A percentile compares a stretch with the other conserved stretches of the same genome.
Evolutionary conservation across 2,329 filamentous ascomycete species (phyloP).

Genomic region (Geosmithia putterillii): DNA sequence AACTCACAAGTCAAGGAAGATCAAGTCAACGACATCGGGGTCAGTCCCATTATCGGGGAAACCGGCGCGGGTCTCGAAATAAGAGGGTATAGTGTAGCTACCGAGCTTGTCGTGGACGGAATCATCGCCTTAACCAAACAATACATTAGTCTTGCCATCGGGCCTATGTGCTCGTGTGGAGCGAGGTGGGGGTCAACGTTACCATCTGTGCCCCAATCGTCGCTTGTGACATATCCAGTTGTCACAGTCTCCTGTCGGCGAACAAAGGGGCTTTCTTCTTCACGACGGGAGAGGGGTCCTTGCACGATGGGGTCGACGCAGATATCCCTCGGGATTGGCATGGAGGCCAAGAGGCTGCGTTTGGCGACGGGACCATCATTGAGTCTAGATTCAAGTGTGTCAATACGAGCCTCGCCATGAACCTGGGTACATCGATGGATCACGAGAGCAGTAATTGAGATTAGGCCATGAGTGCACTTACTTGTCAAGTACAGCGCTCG

Average conservation of each 20-base stretch:
- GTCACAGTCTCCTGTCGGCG: constrained; percentile 35
- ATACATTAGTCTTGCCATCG: neutral
- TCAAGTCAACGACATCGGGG: constrained; percentile 34
- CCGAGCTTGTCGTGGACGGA: constrained; percentile 22
- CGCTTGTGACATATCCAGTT: constrained; percentile 40
- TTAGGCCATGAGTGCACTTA: constrained; percentile 4
- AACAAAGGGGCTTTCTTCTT: constrained; percentile 21
- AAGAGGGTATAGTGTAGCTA: constrained; percentile 31
- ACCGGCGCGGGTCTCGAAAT: constrained; percentile 34
- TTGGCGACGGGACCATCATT: constrained; percentile 26
- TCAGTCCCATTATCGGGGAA: constrained; percentile 28
- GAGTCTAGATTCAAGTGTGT: constrained; percentile 15
- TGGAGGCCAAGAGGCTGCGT: constrained; percentile 20
- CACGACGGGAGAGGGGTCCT: constrained; percentile 9
- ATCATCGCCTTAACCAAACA: neutral
- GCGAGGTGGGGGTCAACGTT: too few species aligned
- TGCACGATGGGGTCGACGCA: constrained; percentile 34
- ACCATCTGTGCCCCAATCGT: constrained; percentile 41
- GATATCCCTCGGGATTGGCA: constrained; percentile 24
- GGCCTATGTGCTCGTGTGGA: constrained; percentile 15
- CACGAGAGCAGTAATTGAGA: neutral
- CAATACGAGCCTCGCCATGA: too few species aligned
- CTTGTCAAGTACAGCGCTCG: constrained; percentile 18
- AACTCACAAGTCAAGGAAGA: constrained; percentile 40
- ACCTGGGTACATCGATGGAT: too few species aligned